phyloP scores from a whole-genome alignment of 805 yeast species.

The Metschnikowia borealis region DNA sequence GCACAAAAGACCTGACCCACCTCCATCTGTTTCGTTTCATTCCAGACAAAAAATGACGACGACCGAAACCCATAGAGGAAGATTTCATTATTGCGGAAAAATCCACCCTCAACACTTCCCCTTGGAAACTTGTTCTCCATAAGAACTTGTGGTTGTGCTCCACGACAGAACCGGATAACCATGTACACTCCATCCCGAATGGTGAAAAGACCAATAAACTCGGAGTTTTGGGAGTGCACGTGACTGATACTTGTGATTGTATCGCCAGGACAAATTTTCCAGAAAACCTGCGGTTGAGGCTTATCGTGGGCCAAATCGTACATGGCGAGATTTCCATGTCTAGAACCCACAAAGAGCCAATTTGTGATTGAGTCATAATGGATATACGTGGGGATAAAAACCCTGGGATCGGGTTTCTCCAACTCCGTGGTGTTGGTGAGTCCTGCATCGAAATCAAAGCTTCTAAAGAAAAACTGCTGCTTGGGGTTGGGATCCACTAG shows the following conservation, averaged over 20 bases:
- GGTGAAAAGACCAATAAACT: constrained; percentile 41
- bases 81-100: constrained; percentile 40
- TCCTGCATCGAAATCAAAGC: constrained; percentile 18
- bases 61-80: constrained; percentile 81
- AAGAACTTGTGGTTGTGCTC: constrained; percentile 20
- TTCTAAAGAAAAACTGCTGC: constrained; percentile 46
- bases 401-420: constrained; percentile 18
- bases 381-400: constrained; percentile 42
- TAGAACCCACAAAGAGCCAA: constrained; percentile 61
- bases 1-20: constrained; percentile 74
- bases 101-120: constrained; percentile 81
- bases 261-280: constrained; percentile 59
- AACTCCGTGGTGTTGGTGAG: constrained; percentile 23
- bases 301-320: constrained; percentile 35
- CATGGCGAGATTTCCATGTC: constrained; percentile 62
- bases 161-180: constrained; percentile 24
- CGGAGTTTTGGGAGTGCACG: constrained; percentile 23
- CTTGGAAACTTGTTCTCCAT: constrained; percentile 63
- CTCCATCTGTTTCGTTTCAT: constrained; percentile 73
- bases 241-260: constrained; percentile 55
- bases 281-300: constrained; percentile 16
- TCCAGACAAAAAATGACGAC: constrained; percentile 72
- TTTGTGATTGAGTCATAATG: constrained; percentile 34
- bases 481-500: constrained; percentile 67
- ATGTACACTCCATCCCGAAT: constrained; percentile 66